Percentiles rank a stretch among this genome's conserved stretches.
phyloP scores from a whole-genome alignment of 192 early-diverging fungal species.

The Backusella parvicylindrica region DNA sequence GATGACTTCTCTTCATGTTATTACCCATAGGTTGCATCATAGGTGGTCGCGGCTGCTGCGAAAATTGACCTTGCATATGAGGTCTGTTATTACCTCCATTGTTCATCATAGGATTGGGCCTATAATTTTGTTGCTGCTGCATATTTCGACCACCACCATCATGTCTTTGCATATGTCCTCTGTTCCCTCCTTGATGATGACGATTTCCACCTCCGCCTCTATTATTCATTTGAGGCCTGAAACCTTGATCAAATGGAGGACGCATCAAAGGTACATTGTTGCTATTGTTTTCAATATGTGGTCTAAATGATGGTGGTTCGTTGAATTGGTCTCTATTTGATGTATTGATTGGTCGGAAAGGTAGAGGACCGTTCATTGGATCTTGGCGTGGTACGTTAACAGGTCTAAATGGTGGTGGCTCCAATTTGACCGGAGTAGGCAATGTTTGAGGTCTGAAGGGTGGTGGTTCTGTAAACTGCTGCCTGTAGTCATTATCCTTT shows the following conservation, averaged over 20 bases:
- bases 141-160: not conserved
- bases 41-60: conserved; percentile 1
- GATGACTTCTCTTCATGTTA: conserved; percentile 10
- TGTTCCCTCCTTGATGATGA: not conserved
- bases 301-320: not conserved
- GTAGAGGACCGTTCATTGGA: conserved; percentile 14
- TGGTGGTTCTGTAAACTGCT: conserved; percentile 29
- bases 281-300: not conserved
- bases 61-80: not conserved
- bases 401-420: conserved; percentile 37
- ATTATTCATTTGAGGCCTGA: not conserved
- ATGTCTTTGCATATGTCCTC: not conserved
- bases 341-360: conserved; percentile 12
- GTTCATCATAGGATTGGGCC: conserved; percentile 16
- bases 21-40: conserved; percentile 11
- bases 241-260: conserved; percentile 8
- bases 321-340: not conserved
- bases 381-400: not conserved
- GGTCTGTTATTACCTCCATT: not conserved
- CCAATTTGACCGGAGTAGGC: not conserved
- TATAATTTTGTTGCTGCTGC: conserved; percentile 6
- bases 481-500: conserved; percentile 36
- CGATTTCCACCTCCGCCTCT: not conserved
- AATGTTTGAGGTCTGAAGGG: conserved; percentile 28
- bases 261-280: not conserved